A percentile compares a stretch with the other conserved stretches of the same genome.
Conservation (phyloP, 2,329 filamentous ascomycete genomes). For the Clarireedia paspali region DNA sequence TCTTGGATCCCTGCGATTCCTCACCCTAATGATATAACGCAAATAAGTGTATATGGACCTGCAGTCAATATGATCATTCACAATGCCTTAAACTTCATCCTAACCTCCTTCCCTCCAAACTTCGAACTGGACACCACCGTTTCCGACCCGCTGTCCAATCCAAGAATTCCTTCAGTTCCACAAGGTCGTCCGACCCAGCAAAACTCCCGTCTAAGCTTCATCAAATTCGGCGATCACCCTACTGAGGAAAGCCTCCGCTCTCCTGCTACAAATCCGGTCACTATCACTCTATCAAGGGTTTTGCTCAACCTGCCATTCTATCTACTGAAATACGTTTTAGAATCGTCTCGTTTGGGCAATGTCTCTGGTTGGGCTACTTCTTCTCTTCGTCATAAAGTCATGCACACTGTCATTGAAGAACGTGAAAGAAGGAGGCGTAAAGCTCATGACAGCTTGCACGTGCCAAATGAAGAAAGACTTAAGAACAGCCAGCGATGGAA, state of each 20-base stretch:
- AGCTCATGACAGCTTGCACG: conserved; percentile 15
- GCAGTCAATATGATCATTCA: conserved; percentile 48
- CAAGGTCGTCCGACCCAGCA: conserved; percentile 24
- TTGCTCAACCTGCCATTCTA: conserved; percentile 64
- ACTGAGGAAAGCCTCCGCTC: conserved; percentile 33
- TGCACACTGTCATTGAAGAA: conserved; percentile 45
- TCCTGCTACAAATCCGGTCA: conserved; percentile 26
- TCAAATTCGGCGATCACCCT: conserved; percentile 61
- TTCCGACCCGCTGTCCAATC: conserved; percentile 38
- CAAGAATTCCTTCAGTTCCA: conserved; percentile 35
- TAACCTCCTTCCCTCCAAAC: conserved; percentile 49
- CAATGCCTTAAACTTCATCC: conserved; percentile 49
- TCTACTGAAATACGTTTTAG: conserved; percentile 57
- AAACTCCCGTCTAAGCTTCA: conserved; percentile 51
- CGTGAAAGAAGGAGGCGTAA: conserved; percentile 46
- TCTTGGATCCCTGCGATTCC: conserved; percentile 30
- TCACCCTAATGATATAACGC: conserved; percentile 23
- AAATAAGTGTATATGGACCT: conserved; percentile 42
- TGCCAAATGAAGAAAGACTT: conserved; percentile 24
- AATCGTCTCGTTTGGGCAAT: conserved; percentile 48
- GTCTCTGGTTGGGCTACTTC: conserved; percentile 41
- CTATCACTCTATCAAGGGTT: conserved; percentile 52
- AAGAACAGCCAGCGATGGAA: conserved; percentile 25
- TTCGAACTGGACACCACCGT: conserved; percentile 50
- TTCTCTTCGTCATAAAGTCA: conserved; percentile 40